A percentile compares a stretch with the other conserved stretches of the same genome.
Conservation (phyloP, 1,284 basidiomycete genomes). For the Baeospora myosura region DNA sequence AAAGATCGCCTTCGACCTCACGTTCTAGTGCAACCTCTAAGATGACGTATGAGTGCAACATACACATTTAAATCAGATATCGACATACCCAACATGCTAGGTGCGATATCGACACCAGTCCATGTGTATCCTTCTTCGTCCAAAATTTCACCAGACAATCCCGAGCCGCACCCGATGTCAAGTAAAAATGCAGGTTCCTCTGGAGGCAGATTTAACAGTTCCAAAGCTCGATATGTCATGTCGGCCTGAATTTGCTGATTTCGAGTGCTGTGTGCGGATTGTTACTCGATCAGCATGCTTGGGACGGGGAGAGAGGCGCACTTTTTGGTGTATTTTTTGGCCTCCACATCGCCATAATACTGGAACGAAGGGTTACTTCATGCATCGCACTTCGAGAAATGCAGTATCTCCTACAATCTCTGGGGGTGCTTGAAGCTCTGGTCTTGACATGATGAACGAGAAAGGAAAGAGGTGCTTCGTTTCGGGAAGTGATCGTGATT, state of each 20-base stretch:
- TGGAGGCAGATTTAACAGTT: slow-evolving; percentile 79
- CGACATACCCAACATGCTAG: slow-evolving; percentile 86
- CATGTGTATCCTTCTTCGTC: slow-evolving; percentile 92
- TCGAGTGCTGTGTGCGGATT: slow-evolving; percentile 64
- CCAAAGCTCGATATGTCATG: slow-evolving; percentile 95
- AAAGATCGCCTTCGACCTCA: slow-evolving; percentile 90
- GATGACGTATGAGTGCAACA: slow-evolving; percentile 1
- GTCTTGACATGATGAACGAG: slow-evolving; percentile 73
- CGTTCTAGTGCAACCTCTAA: slow-evolving; percentile 90
- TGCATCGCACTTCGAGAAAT: slow-evolving; percentile 1
- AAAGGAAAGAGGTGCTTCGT: too few species aligned
- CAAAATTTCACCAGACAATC: slow-evolving; percentile 94
- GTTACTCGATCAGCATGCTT: slow-evolving; percentile 2
- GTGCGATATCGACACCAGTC: slow-evolving; percentile 93
- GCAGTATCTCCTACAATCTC: slow-evolving; percentile 71
- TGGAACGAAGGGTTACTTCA: slow-evolving; percentile 24
- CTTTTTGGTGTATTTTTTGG: slow-evolving; percentile 96
- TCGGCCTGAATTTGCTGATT: slow-evolving; percentile 96
- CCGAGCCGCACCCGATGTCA: slow-evolving; percentile 98
- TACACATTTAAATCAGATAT: slow-evolving; percentile 1
- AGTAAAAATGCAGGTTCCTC: slow-evolving; percentile 78
- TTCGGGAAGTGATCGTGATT: too few species aligned
- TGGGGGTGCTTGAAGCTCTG: slow-evolving; percentile 92
- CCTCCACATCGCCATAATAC: slow-evolving; percentile 97
- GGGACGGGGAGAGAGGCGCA: slow-evolving; percentile 29